A percentile compares a stretch with the other conserved stretches of the same genome.
Conservation (phyloP, 306 rosid species). For the Pyrus betulifolia region DNA sequence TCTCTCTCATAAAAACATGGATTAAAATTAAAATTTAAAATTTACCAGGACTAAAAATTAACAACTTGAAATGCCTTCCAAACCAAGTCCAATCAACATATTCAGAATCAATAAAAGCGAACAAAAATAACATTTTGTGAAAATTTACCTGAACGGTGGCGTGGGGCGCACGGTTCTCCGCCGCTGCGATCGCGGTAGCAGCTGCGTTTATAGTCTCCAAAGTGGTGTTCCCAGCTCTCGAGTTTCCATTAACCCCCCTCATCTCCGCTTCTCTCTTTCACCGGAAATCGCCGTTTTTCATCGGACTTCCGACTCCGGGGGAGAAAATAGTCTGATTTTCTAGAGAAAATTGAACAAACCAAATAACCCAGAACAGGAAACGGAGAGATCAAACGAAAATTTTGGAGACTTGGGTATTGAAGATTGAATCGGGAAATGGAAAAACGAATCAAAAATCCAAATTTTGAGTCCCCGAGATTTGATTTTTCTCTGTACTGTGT, state of each 20-base stretch:
- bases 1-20: neutral
- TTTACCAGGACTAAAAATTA: neutral
- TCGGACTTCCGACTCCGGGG: neutral
- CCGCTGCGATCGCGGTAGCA: conserved; percentile 68
- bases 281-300: neutral
- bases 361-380: neutral
- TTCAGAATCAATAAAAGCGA: neutral
- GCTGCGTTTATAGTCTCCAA: conserved; percentile 89
- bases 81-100: neutral
- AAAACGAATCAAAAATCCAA: conserved; percentile 2
- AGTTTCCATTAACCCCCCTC: conserved; percentile 44
- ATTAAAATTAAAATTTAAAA: neutral
- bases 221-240: conserved; percentile 37
- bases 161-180: conserved; percentile 56
- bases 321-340: neutral
- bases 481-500: neutral
- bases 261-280: conserved; percentile 25
- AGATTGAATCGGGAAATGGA: neutral
- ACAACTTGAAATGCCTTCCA: neutral
- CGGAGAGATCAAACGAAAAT: neutral
- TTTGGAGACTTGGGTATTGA: neutral
- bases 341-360: neutral
- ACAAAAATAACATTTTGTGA: neutral
- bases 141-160: conserved; percentile 47
- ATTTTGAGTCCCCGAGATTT: neutral